Evolutionary conservation across 148 eudicot species (phyloP).

Genomic region (Rhododendron kiyosumense): DNA sequence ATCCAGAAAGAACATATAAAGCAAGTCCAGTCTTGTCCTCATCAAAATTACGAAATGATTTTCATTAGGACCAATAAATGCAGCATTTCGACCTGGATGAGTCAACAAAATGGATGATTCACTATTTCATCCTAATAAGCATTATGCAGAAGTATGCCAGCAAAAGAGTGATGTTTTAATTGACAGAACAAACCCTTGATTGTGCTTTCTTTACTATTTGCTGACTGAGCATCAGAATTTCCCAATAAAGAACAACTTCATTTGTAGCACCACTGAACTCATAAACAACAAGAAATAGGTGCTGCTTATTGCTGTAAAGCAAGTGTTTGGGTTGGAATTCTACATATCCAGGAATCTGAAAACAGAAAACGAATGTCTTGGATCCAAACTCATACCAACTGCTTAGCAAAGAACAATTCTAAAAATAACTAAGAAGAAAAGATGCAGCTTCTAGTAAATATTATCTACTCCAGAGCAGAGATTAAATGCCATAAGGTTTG

Average conservation of each 20-base stretch:
- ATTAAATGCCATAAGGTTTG: slow-evolving; percentile 82
- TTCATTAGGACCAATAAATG: slow-evolving; percentile 81
- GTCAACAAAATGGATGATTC: slow-evolving; percentile 1
- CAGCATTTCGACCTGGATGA: slow-evolving; percentile 79
- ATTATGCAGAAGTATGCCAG: neutral
- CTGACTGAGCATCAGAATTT: slow-evolving; percentile 64
- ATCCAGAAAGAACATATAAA: slow-evolving; percentile 76
- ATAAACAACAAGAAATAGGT: slow-evolving; percentile 71
- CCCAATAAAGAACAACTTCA: slow-evolving; percentile 88
- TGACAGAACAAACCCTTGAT: slow-evolving; percentile 51
- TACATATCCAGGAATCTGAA: slow-evolving; percentile 74
- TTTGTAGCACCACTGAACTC: slow-evolving; percentile 66
- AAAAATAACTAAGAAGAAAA: neutral
- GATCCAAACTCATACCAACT: neutral
- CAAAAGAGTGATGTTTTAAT: slow-evolving; percentile 10
- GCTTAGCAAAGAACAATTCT: neutral
- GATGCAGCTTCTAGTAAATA: slow-evolving; percentile 67
- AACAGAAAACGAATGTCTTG: slow-evolving; percentile 19
- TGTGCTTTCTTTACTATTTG: slow-evolving; percentile 70
- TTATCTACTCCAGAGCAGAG: slow-evolving; percentile 78
- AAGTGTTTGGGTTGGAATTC: slow-evolving; percentile 68
- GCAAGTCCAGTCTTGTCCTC: slow-evolving; percentile 81
- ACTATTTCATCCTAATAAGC: neutral
- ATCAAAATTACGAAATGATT: slow-evolving; percentile 85
- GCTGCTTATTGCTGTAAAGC: slow-evolving; percentile 78